Base-by-base conservation (phyloP, 179 eudicot genomes). In the Silene vulgaris region DNA sequence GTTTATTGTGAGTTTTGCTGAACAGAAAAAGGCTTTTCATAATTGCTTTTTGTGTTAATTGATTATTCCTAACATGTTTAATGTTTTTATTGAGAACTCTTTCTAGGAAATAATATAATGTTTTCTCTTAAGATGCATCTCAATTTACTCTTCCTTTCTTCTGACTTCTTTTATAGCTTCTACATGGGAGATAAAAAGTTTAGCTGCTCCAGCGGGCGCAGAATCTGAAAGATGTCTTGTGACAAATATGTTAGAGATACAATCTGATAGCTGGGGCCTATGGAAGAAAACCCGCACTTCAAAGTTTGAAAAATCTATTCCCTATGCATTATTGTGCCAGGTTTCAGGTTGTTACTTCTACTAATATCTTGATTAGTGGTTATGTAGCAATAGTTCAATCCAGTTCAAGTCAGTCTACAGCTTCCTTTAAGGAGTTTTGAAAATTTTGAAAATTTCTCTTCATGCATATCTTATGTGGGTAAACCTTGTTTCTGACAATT, bases 271-370 rank as follows among this genome's bases (percentile, higher is more conserved):
- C 71, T 89, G 97, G 96, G 76, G 82, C 69, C 79, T 82, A 65
- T 89, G 99, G 97, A 90, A 86, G 84, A 89, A 85, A 83, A 86
- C 86, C 73, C 86, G 82, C 73, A 76, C 85, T 83, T 86, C 89
- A 54, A 88, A 90, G 78, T 93, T 95, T 71, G 99, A 92, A 82
- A 89, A 83, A 74, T 86, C 91, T 80, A 81, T 92, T 79, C 91
- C 93, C 5, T 89, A 85, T 82, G 96, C 96, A 71, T 82, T 92
- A 70, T 82, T 95, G 84, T 90, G 93, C 83, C 99, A 95, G 84
- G 99, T 95, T 69, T 82, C 99, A 88, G 99, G 99, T 95, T 76
- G 75, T 89, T 82, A 23, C 52, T 71, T 50, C 60, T n/a, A 17
- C 37, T 40, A 26, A 28, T 65, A 19, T 68, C 17, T 75, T 60